Evolutionary conservation across 129 eudicot species (phyloP).

Genomic region (Chrysanthemum lavandulifolium): DNA sequence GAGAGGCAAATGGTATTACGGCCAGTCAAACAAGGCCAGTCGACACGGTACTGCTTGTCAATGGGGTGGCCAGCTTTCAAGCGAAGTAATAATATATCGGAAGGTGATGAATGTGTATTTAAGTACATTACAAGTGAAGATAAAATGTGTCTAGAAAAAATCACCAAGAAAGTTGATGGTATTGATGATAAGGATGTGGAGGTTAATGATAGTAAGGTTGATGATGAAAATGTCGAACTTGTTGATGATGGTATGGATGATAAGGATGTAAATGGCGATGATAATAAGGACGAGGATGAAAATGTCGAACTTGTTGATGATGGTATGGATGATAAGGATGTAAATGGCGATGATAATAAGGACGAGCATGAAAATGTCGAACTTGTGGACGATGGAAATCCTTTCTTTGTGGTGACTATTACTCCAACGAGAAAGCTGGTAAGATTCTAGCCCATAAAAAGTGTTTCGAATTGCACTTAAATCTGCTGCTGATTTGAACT

Average conservation of each 20-base stretch:
- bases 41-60: too few relatives aligned
- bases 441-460: too few relatives aligned
- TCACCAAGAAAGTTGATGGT: neutral
- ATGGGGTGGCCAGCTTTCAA: neutral
- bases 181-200: neutral
- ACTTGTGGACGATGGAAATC: neutral
- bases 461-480: too few relatives aligned
- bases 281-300: neutral
- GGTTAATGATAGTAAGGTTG: neutral
- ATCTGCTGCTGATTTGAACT: too few relatives aligned
- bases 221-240: too few relatives aligned
- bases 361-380: neutral
- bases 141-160: slow-evolving; percentile 22
- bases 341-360: neutral
- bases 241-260: neutral
- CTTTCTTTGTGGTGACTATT: too few relatives aligned
- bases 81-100: slow-evolving; percentile 11
- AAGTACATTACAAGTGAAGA: slow-evolving; percentile 19
- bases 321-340: neutral
- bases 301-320: neutral
- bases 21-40: too few relatives aligned
- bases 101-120: slow-evolving; percentile 29
- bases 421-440: too few relatives aligned
- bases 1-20: too few relatives aligned
- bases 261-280: neutral